These are phyloP conservation scores for Voacanga thouarsii DNA, from an alignment of 257 asterid species.

Conservation along the genomic window DNA sequence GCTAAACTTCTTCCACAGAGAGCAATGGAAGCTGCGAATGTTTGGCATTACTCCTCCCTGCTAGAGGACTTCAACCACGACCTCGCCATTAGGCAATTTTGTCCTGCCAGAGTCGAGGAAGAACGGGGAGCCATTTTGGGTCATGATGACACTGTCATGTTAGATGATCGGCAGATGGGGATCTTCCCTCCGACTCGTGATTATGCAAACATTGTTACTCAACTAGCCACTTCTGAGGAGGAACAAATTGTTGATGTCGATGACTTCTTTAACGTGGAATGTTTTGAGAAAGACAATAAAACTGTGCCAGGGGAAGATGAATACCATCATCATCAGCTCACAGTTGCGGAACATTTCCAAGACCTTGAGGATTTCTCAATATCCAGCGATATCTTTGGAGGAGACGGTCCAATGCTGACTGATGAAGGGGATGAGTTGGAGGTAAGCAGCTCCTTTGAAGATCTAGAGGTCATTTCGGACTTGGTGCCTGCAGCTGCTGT, in stretches of 20 bases:
- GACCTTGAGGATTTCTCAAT: conserved; percentile 18
- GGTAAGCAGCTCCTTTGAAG: conserved; percentile 18
- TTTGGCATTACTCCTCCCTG: conserved; percentile 19
- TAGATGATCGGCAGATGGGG: conserved; percentile 22
- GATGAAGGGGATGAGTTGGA: conserved; percentile 15
- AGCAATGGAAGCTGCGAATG: conserved; percentile 28
- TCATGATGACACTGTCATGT: neutral
- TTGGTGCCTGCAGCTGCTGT: conserved; percentile 1
- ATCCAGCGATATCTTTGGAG: conserved; percentile 14
- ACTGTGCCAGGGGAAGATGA: neutral
- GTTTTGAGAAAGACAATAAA: conserved; percentile 34
- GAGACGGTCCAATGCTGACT: conserved; percentile 18
- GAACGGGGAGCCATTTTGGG: conserved; percentile 20
- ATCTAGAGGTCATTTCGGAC: conserved; percentile 15
- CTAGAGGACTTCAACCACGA: conserved; percentile 27
- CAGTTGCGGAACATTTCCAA: conserved; percentile 7
- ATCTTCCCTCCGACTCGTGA: conserved; percentile 16
- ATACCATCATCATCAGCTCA: conserved; percentile 1
- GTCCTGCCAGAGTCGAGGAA: conserved; percentile 53
- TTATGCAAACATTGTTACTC: conserved; percentile 10
- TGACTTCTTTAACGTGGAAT: conserved; percentile 49
- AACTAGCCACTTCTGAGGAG: conserved; percentile 27
- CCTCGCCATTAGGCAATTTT: conserved; percentile 50
- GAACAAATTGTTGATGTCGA: conserved; percentile 45
- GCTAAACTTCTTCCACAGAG: neutral